Evolutionary conservation across 2,329 filamentous ascomycete genomes (phyloP), one percentile per base, ranked within the genome.

Genomic region (Sporothrix pseudoabietina): DNA sequence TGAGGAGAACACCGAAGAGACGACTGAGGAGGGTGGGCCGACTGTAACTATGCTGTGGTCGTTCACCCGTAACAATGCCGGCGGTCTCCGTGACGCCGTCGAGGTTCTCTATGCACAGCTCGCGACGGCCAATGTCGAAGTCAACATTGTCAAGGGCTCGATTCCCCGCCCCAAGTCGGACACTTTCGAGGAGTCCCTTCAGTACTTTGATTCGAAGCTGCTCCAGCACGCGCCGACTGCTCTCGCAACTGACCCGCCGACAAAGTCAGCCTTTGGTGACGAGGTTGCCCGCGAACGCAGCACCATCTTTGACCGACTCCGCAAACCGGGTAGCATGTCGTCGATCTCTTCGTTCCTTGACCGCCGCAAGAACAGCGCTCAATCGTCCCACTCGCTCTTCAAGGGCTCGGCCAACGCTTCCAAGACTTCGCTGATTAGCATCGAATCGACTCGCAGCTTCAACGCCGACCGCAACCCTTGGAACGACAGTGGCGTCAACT

Each of bases 121-220:
- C 75, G 92, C 97, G 39, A 91, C 93, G 61, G 92, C 94, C 65
- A 92, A 93, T n/a, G 89, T 98, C n/a, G 94, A 98, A 78, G 88
- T 91, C 10, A 92, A 88, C 73, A 91, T 94, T 57, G 90, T 98
- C 79, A 97, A 97, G 82, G 96, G 96, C 71, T 91, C 94, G n/a
- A 96, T 98, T 76, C 94, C 95, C 26, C 92, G 96, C n/a, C 96
- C 96, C 76, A 98, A 98, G 84, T 98, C 96, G 0, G 96, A 99
- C 81, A 98, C 96, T 0, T 99, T 99, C 77, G 96, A 99, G 81
- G 95, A 99, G 78, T 97, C 95, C 8, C 87, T 98, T 71, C 95
- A 94, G 73, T 98, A 94, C 84, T 99, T 99, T 79, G 93, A 98
- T 80, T 98, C 95, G 1, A 98, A 98, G 84, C 88, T 99, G 63